phyloP scores from a whole-genome alignment of 2,329 filamentous ascomycete species.

The Aspergillus sp. region DNA sequence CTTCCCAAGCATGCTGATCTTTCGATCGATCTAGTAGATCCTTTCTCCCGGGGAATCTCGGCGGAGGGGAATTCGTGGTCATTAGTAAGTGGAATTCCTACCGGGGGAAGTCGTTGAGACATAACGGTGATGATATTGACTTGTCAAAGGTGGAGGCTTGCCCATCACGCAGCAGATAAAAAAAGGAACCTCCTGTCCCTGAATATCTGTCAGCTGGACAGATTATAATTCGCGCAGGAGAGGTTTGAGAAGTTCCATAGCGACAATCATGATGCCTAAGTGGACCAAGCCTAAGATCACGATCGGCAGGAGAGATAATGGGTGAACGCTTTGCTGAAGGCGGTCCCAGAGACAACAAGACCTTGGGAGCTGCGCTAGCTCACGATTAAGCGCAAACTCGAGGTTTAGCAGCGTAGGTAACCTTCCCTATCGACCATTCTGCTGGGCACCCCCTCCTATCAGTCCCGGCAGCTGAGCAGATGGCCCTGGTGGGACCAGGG shows the following conservation, averaged over 20 bases:
- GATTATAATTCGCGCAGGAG: not conserved
- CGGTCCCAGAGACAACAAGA: not conserved
- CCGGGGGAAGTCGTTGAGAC: not conserved
- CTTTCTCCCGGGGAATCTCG: not conserved
- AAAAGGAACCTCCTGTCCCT: not conserved
- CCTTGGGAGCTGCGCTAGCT: not conserved
- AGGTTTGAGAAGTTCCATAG: not conserved
- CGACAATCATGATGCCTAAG: not conserved
- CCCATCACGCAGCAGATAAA: not conserved
- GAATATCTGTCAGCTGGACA: not conserved
- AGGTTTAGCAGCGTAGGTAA: not conserved
- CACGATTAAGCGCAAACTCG: not conserved
- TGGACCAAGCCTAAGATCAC: not conserved
- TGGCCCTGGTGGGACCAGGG: not conserved
- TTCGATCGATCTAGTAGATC: not conserved
- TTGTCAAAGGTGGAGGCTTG: not conserved
- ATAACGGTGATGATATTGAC: not conserved
- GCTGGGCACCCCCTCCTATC: not conserved
- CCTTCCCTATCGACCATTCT: not conserved
- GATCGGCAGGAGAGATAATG: not conserved
- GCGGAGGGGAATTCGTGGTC: not conserved
- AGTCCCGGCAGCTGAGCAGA: not conserved
- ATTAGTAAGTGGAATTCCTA: not conserved
- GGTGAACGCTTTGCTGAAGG: not conserved
- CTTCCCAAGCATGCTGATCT: not conserved